Evolutionary conservation across 495 filamentous ascomycete genomes (phyloP), one percentile per base, ranked within the genome.

Genomic region (Penicillium egyptiacum): DNA sequence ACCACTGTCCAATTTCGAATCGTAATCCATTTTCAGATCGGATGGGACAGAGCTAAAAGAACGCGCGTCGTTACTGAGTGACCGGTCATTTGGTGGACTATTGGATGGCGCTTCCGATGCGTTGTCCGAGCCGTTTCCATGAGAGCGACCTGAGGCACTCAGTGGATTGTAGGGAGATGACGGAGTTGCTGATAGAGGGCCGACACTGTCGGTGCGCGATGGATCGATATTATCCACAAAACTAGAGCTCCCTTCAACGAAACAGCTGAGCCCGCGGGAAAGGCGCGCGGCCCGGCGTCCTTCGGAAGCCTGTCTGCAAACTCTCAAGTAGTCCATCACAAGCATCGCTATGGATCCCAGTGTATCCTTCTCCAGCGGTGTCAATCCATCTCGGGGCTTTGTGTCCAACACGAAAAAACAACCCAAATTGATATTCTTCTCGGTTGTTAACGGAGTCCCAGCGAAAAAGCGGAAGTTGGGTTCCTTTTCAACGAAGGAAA

Each of bases 351-450:
- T 68, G 10, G 73, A 71, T 3, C 74, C 72, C 28, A 82, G 55
- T 14, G 70, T 74, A 23, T 74, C 72, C 55, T 70, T 73, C 46
- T 82, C 75, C 28, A 59, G 53, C 1, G 63, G 22, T 0, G 56
- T 65, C 41, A 82, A 53, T 3, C 64, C 65, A 42, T 75, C 57
- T 4, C 75, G 77, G 1, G 74, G 73, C 6, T 69, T 66, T 8
- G 55, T 69, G 63, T 91, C 88, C 5, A 89, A 63, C 12, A 90
- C 75, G 52, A 86, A 89, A 45, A 90, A 77, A 17, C 82, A 86
- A 23, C 89, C 89, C 59, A 92, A 86, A 25, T 86, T 85, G 62
- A 89, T 82, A 10, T 84, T 86, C 11, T 78, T 80, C 5, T 81
- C 83, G 0, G 86, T 89, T 5, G 86, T 81, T 25, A 93, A 78